Percentiles rank a stretch among this genome's conserved stretches.
phyloP scores from a whole-genome alignment of 805 yeast genomes.

The Wickerhamomyces sydowiorum region DNA sequence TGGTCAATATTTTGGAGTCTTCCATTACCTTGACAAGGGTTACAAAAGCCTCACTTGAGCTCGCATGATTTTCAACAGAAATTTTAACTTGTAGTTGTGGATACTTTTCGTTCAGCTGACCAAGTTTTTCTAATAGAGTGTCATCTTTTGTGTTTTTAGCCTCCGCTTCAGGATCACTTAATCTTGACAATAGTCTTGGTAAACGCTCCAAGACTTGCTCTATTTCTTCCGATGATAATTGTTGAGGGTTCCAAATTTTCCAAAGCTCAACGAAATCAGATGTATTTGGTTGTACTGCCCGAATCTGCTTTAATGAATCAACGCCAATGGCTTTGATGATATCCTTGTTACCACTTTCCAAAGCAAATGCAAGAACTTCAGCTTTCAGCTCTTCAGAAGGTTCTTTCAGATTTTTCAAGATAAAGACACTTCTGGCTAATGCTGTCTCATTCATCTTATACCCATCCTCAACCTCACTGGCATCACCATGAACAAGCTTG shows the following conservation, averaged over 20 bases:
- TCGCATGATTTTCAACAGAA: not conserved
- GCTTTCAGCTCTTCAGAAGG: conserved; percentile 7
- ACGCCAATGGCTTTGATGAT: conserved; percentile 10
- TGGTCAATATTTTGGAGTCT: not conserved
- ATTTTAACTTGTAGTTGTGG: too few relatives aligned
- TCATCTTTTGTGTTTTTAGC: not conserved
- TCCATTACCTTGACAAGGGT: not conserved
- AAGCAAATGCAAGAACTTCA: conserved; percentile 9
- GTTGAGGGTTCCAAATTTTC: not conserved
- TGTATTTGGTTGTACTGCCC: conserved; percentile 1
- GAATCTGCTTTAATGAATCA: conserved; percentile 5
- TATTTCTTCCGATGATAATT: not conserved
- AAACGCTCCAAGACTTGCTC: not conserved
- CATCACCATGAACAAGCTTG: conserved; percentile 35
- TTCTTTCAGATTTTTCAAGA: conserved; percentile 17
- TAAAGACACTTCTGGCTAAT: conserved; percentile 19
- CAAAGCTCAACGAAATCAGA: conserved; percentile 2
- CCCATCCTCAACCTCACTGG: conserved; percentile 28
- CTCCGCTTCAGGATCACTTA: not conserved
- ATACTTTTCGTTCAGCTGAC: not conserved
- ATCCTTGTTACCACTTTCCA: conserved; percentile 3
- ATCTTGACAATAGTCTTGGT: not conserved
- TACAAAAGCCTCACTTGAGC: too few relatives aligned
- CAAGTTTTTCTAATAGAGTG: not conserved
- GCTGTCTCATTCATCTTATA: conserved; percentile 16